Evolutionary conservation across 352 stramenopile species (phyloP).

Genomic region (Phytopythium chamaehyphon): DNA sequence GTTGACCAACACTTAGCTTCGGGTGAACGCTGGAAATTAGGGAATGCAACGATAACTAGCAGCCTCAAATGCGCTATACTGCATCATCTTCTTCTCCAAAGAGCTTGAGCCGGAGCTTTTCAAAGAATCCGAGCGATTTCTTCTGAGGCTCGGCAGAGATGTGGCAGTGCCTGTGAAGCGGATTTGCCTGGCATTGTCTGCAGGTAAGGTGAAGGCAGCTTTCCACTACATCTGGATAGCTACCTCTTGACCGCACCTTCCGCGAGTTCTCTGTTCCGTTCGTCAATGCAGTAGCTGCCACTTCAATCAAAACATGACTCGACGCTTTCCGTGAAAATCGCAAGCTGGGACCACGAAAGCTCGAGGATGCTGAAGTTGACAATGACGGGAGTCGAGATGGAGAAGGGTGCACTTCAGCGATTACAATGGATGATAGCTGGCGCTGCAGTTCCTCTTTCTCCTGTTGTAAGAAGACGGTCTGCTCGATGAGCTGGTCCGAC

Average conservation of each 20-base stretch:
- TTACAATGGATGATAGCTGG: constrained; percentile 20
- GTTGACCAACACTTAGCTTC: background rate
- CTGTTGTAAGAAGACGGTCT: constrained; percentile 65
- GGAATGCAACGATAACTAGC: background rate
- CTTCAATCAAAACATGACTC: constrained; percentile 12
- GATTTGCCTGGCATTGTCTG: constrained; percentile 29
- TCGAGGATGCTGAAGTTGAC: background rate
- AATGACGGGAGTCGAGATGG: constrained; percentile 1
- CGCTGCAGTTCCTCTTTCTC: constrained; percentile 53
- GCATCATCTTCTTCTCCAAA: constrained; percentile 16
- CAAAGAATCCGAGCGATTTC: constrained; percentile 26
- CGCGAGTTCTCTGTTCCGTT: constrained; percentile 5
- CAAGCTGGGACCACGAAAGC: constrained; percentile 9
- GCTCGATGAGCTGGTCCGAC: constrained; percentile 46
- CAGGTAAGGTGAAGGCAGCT: constrained; percentile 70
- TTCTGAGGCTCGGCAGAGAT: constrained; percentile 10
- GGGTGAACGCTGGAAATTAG: constrained; percentile 2
- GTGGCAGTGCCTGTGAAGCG: constrained; percentile 15
- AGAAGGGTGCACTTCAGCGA: constrained; percentile 32
- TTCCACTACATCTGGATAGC: constrained; percentile 59
- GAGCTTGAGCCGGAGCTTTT: constrained; percentile 36
- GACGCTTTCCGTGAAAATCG: constrained; percentile 30
- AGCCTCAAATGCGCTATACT: background rate
- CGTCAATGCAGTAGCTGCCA: constrained; percentile 5
- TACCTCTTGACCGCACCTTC: constrained; percentile 19